Percentiles rank a stretch among this genome's conserved stretches.
These are phyloP conservation scores for Glebionis coronaria DNA, from an alignment of 129 eudicot species.

Conservation along the genomic window DNA sequence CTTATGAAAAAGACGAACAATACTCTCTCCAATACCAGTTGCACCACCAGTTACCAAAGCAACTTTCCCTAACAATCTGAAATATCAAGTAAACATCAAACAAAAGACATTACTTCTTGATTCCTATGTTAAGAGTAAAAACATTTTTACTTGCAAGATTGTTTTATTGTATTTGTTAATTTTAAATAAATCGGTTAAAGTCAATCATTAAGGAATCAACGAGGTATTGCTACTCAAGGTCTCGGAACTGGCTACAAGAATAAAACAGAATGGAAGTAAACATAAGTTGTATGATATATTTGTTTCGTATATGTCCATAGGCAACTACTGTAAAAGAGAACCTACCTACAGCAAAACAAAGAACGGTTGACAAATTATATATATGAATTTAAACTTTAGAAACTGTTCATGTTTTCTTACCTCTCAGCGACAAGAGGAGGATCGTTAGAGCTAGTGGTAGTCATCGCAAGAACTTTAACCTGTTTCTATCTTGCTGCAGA, in stretches of 20 bases:
- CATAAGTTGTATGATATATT: background rate
- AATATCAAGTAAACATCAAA: constrained; percentile 14
- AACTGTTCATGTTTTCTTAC: constrained; percentile 22
- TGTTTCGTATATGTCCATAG: background rate
- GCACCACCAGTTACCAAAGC: constrained; percentile 96
- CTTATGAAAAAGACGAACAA: constrained; percentile 70
- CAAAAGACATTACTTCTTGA: background rate
- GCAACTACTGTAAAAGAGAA: background rate
- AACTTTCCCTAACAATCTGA: constrained; percentile 80
- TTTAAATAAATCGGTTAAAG: background rate
- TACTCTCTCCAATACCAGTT: constrained; percentile 88
- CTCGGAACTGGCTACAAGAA: background rate
- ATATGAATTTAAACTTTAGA: background rate
- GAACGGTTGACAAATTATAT: background rate
- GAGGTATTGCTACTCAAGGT: background rate
- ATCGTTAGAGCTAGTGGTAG: constrained; percentile 24
- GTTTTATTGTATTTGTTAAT: too few relatives aligned
- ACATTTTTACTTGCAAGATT: too few relatives aligned
- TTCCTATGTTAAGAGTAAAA: background rate
- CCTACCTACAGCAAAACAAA: background rate
- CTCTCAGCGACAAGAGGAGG: constrained; percentile 38
- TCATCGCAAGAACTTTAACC: constrained; percentile 24
- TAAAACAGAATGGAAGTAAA: background rate
- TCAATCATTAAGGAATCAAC: background rate
- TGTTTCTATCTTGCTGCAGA: constrained; percentile 19